These are phyloP conservation scores for Fusarium virguliforme DNA, from an alignment of 2,329 filamentous ascomycete genomes.

Conservation along the genomic window DNA sequence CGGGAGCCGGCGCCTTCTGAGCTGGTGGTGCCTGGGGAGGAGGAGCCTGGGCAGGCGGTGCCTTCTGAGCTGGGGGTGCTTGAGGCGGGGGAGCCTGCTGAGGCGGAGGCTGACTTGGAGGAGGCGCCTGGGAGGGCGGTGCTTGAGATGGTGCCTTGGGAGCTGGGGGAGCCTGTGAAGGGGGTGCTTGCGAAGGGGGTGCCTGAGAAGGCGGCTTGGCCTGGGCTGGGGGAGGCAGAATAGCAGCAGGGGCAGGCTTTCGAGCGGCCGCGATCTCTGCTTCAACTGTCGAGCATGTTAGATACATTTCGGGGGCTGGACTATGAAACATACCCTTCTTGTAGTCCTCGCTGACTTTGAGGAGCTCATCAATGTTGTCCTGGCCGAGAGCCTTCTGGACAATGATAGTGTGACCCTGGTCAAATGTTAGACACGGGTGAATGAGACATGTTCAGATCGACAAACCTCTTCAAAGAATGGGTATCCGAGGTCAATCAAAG, in stretches of 20 bases:
- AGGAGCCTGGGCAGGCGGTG: background rate
- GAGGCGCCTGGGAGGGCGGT: slow-evolving; percentile 58
- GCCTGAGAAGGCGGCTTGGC: slow-evolving; percentile 56
- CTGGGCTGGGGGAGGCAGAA: slow-evolving; percentile 53
- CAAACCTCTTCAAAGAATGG: slow-evolving; percentile 88
- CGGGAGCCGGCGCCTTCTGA: slow-evolving; percentile 8
- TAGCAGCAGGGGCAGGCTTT: slow-evolving; percentile 48
- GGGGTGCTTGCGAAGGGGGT: slow-evolving; percentile 56
- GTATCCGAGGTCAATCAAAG: slow-evolving; percentile 87
- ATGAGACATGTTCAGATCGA: background rate
- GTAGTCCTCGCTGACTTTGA: slow-evolving; percentile 86
- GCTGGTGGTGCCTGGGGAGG: slow-evolving; percentile 1
- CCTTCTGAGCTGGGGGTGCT: slow-evolving; percentile 7
- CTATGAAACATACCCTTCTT: slow-evolving; percentile 67
- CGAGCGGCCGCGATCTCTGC: slow-evolving; percentile 38
- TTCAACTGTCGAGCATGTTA: slow-evolving; percentile 30
- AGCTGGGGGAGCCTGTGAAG: slow-evolving; percentile 29
- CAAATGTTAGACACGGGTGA: slow-evolving; percentile 24
- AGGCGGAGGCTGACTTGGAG: slow-evolving; percentile 51
- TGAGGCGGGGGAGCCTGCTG: slow-evolving; percentile 23
- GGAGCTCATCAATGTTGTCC: slow-evolving; percentile 91
- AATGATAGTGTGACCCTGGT: slow-evolving; percentile 83
- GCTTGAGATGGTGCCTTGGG: slow-evolving; percentile 52
- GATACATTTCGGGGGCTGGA: rapidly evolving
- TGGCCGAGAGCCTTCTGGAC: slow-evolving; percentile 89